Evolutionary conservation across 768 basidiomycete species (phyloP).

Genomic region (Kwoniella dendrophila): DNA sequence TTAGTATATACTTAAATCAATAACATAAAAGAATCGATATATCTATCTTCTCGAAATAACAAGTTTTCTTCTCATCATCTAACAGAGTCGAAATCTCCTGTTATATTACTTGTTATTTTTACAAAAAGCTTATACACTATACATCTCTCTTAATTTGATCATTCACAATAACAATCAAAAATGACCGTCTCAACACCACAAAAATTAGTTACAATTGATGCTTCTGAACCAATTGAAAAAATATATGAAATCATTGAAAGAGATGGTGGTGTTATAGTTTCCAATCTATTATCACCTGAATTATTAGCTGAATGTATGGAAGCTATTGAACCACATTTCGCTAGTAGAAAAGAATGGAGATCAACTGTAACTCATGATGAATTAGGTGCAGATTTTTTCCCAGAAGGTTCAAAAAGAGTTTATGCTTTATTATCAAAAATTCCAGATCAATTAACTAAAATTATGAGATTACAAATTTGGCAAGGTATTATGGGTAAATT

Average conservation of each 20-base stretch:
- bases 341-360: slow-evolving; percentile 6
- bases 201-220: slow-evolving; percentile 25
- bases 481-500: slow-evolving; percentile 25
- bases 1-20: too few species aligned
- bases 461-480: slow-evolving; percentile 20
- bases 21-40: too few species aligned
- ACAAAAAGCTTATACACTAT: background rate
- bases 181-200: slow-evolving; percentile 15
- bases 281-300: slow-evolving; percentile 21
- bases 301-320: slow-evolving; percentile 22
- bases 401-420: slow-evolving; percentile 21
- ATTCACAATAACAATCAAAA: background rate
- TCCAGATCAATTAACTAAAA: slow-evolving; percentile 18
- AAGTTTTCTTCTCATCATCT: too few species aligned
- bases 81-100: too few species aligned
- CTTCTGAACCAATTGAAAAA: slow-evolving; percentile 29
- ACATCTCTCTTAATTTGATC: background rate
- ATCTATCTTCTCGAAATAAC: too few species aligned
- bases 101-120: too few species aligned
- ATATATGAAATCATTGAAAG: slow-evolving; percentile 25
- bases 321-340: slow-evolving; percentile 30
- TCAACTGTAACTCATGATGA: slow-evolving; percentile 27
- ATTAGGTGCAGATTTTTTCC: slow-evolving; percentile 33
- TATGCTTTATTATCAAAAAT: slow-evolving; percentile 20
- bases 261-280: slow-evolving; percentile 29